phyloP scores from a whole-genome alignment of 345 rosid genomes.

The Populus euphratica region DNA sequence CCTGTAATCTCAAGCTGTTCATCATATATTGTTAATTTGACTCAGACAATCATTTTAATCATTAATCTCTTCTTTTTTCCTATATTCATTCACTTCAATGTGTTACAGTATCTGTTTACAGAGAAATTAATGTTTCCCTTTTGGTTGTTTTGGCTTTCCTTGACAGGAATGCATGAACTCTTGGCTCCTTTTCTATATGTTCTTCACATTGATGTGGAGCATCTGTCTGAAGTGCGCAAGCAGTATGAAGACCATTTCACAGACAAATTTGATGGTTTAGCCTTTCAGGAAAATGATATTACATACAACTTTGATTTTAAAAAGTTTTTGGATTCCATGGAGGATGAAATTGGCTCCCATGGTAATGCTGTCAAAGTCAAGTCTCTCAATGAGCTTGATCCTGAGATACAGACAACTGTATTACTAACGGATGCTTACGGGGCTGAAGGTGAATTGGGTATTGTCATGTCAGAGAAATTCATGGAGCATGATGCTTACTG shows the following conservation, averaged over 20 bases:
- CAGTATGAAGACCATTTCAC: conserved; percentile 78
- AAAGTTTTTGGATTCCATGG: conserved; percentile 58
- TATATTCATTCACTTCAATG: background rate
- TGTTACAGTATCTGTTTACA: background rate
- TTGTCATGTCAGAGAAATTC: conserved; percentile 90
- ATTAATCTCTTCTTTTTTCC: background rate
- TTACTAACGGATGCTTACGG: conserved; percentile 86
- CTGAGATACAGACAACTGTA: conserved; percentile 62
- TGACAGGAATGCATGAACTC: conserved; percentile 93
- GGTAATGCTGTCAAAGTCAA: conserved; percentile 45
- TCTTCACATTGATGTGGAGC: conserved; percentile 81
- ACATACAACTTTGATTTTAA: conserved; percentile 80
- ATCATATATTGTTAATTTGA: background rate
- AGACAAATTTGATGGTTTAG: conserved; percentile 79
- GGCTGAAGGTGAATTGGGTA: conserved; percentile 96
- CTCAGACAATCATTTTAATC: background rate
- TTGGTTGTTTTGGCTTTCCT: conserved; percentile 12
- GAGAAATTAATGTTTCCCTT: conserved; percentile 1
- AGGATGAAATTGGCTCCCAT: conserved; percentile 49
- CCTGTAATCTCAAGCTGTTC: background rate
- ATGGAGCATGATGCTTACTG: conserved; percentile 98
- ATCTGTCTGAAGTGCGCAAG: conserved; percentile 74
- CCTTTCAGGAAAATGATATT: conserved; percentile 68
- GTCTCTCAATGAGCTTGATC: conserved; percentile 79
- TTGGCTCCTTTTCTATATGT: conserved; percentile 90